Conservation (phyloP, 1,284 basidiomycete genomes). For the Cystobasidium slooffiae region DNA sequence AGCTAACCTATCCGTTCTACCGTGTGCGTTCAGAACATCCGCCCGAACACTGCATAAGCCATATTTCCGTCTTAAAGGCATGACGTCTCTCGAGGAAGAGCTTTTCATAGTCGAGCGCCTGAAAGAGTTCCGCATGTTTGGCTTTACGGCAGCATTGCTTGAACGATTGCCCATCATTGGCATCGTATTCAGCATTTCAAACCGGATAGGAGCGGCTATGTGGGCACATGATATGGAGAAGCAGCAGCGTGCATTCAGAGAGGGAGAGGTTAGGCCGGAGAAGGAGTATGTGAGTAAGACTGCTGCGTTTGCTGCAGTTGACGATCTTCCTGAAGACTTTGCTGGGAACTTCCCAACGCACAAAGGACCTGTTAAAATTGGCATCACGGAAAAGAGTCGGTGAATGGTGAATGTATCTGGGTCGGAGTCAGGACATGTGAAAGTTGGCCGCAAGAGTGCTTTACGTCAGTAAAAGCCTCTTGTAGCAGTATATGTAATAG, state of each 20-base stretch:
- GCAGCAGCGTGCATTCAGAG: conserved; percentile 50
- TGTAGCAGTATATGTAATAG: not conserved
- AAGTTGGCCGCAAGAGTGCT: not conserved
- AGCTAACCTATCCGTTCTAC: not conserved
- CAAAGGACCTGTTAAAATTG: conserved; percentile 48
- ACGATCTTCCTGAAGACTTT: conserved; percentile 48
- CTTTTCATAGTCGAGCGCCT: conserved; percentile 54
- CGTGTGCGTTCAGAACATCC: conserved; percentile 36
- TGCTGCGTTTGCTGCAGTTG: conserved; percentile 44
- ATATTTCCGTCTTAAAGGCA: conserved; percentile 52
- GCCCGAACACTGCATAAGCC: conserved; percentile 48
- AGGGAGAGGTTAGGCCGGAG: conserved; percentile 47
- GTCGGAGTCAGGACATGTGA: not conserved
- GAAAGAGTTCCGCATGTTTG: conserved; percentile 52
- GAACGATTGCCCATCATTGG: conserved; percentile 54
- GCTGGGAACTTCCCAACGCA: conserved; percentile 48
- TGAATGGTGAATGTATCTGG: not conserved
- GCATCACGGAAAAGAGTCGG: not conserved
- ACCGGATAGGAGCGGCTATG: conserved; percentile 49
- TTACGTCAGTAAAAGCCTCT: not conserved
- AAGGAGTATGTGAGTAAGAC: conserved; percentile 51
- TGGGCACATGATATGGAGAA: conserved; percentile 50
- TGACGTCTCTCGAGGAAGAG: conserved; percentile 50
- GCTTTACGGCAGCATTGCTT: conserved; percentile 51
- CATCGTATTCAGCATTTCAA: conserved; percentile 53